Conservation (phyloP, 768 basidiomycete genomes). For the Suillus luteus region DNA sequence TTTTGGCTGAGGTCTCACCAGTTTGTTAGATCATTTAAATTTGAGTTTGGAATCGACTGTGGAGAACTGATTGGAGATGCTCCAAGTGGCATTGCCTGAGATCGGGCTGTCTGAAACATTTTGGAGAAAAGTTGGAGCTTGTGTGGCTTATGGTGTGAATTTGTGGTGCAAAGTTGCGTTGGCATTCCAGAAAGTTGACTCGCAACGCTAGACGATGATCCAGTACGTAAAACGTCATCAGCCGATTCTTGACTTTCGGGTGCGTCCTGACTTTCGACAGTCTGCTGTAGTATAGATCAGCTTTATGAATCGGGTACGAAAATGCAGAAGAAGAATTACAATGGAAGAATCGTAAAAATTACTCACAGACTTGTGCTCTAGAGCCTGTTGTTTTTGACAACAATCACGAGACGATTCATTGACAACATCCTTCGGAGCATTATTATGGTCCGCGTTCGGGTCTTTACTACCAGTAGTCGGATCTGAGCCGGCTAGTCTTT, state of each 20-base stretch:
- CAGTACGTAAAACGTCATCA: neutral
- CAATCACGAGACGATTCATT: neutral
- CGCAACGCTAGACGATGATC: neutral
- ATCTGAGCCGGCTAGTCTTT: neutral
- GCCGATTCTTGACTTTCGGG: neutral
- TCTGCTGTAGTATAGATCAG: neutral
- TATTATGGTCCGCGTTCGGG: neutral
- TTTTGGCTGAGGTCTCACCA: neutral
- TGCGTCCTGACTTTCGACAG: no score
- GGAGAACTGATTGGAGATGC: neutral
- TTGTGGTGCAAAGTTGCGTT: neutral
- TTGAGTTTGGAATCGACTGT: neutral
- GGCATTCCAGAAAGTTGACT: neutral
- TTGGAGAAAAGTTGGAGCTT: constrained; percentile 1
- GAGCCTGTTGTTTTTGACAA: neutral
- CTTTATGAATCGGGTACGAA: neutral
- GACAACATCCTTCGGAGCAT: neutral
- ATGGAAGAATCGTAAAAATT: neutral
- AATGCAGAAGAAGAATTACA: neutral
- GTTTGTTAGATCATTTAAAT: neutral
- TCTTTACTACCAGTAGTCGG: neutral
- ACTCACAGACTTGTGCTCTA: neutral
- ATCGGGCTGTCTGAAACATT: neutral
- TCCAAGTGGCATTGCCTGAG: neutral
- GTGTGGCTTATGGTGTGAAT: neutral